Evolutionary conservation across 352 stramenopile genomes (phyloP).

Genomic region (Globisporangium canariense): DNA sequence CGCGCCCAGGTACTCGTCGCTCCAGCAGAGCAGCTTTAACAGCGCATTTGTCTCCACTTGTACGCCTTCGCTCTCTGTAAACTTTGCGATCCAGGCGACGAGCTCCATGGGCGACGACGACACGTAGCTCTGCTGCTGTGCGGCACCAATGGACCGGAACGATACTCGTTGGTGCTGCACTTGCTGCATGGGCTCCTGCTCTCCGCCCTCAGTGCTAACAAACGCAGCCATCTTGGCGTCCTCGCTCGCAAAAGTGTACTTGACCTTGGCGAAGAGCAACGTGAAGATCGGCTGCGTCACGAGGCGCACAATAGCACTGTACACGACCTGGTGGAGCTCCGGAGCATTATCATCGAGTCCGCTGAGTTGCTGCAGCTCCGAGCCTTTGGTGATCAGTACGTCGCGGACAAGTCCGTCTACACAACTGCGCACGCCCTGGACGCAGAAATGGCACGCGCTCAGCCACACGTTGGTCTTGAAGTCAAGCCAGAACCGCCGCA

Average conservation of each 20-base stretch:
- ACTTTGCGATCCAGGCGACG: neutral
- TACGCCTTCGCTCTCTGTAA: neutral
- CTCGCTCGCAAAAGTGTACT: constrained; percentile 28
- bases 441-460: constrained; percentile 13
- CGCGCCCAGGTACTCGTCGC: constrained; percentile 15
- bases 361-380: constrained; percentile 45
- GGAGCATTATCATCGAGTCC: constrained; percentile 29
- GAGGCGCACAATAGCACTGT: constrained; percentile 30
- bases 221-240: constrained; percentile 16
- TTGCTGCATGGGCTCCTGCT: neutral
- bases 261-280: constrained; percentile 35
- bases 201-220: neutral
- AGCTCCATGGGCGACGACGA: constrained; percentile 19
- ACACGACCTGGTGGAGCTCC: constrained; percentile 30
- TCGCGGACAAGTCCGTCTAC: constrained; percentile 32
- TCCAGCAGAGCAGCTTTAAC: neutral
- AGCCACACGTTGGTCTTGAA: constrained; percentile 39
- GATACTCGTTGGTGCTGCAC: constrained; percentile 18
- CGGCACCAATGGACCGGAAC: constrained; percentile 11
- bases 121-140: constrained; percentile 7
- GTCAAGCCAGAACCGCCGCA: constrained; percentile 50
- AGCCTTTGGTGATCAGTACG: constrained; percentile 31
- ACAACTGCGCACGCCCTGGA: constrained; percentile 29
- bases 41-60: neutral
- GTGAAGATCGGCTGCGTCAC: constrained; percentile 38